These are phyloP conservation scores for Penicillium sp. DNA, from an alignment of 2,329 filamentous ascomycete species.

Conservation along the genomic window DNA sequence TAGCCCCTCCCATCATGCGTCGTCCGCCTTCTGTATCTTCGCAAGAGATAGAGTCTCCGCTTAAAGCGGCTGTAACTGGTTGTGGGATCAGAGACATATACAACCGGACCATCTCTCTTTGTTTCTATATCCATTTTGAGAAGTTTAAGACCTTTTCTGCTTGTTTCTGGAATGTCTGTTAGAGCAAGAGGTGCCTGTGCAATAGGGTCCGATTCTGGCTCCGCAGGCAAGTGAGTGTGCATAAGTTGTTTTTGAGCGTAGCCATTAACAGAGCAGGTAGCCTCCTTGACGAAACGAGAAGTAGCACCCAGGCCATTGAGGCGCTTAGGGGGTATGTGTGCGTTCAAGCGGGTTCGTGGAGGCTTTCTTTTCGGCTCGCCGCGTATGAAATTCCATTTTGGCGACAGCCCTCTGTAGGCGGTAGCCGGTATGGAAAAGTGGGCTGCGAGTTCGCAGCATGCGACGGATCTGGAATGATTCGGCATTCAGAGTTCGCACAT, in stretches of 20 bases:
- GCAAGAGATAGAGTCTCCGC: neutral
- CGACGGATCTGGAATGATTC: slow-evolving; percentile 4
- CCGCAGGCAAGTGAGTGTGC: neutral
- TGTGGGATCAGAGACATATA: neutral
- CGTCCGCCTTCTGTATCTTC: neutral
- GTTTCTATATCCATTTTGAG: neutral
- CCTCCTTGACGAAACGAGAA: neutral
- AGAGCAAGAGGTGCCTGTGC: neutral
- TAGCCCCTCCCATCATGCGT: neutral
- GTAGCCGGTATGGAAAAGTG: neutral
- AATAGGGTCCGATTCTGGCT: neutral
- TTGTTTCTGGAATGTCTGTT: neutral
- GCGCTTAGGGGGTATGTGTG: neutral
- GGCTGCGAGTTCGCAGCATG: slow-evolving; percentile 12
- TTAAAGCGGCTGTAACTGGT: neutral
- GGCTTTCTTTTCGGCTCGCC: neutral
- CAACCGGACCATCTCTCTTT: neutral
- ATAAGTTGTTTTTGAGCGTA: neutral
- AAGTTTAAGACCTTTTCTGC: neutral
- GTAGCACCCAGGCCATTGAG: neutral
- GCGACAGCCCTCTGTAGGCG: slow-evolving; percentile 1
- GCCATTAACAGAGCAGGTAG: neutral
- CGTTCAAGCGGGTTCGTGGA: neutral
- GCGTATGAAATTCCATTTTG: slow-evolving; percentile 7
- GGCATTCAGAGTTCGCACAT: slow-evolving; percentile 13